These are phyloP conservation scores for Scleroderma bovista DNA, from an alignment of 768 basidiomycete species.

Conservation along the genomic window DNA sequence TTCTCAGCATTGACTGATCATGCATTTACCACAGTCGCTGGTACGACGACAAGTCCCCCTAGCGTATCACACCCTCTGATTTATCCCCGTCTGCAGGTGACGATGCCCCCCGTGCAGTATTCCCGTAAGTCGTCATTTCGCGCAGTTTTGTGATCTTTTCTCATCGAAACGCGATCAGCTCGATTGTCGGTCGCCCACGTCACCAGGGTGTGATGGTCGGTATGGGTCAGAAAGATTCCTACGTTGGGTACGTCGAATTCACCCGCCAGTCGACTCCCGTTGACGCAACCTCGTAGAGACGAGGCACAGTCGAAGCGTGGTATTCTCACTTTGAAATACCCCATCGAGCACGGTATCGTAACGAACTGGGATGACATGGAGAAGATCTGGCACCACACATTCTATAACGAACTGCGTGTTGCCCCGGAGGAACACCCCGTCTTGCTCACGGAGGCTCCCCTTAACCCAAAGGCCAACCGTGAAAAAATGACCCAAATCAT, in stretches of 20 bases:
- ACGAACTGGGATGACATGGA: slow-evolving; percentile 99
- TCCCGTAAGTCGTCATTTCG: slow-evolving; percentile 63
- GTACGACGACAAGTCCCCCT: slow-evolving; percentile 28
- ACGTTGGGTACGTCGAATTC: slow-evolving; percentile 63
- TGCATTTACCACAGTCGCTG: slow-evolving; percentile 47
- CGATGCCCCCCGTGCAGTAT: slow-evolving; percentile 88
- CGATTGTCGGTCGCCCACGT: slow-evolving; percentile 91
- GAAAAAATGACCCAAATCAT: slow-evolving; percentile 78
- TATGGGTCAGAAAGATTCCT: slow-evolving; percentile 96
- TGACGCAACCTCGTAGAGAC: slow-evolving; percentile 45
- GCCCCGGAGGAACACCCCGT: slow-evolving; percentile 75
- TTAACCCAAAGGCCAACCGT: slow-evolving; percentile 69
- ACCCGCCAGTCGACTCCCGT: slow-evolving; percentile 7
- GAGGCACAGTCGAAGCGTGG: slow-evolving; percentile 94
- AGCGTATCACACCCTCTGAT: slow-evolving; percentile 4
- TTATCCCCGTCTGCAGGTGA: slow-evolving; percentile 51
- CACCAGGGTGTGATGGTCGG: slow-evolving; percentile 97
- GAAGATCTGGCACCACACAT: slow-evolving; percentile 98
- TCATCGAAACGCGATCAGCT: slow-evolving; percentile 38
- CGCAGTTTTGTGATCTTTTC: slow-evolving; percentile 3
- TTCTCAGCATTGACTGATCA: slow-evolving; percentile 12
- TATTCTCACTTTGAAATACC: slow-evolving; percentile 90
- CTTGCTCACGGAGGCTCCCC: slow-evolving; percentile 64
- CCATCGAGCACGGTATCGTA: slow-evolving; percentile 90
- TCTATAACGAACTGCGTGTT: slow-evolving; percentile 79